These are phyloP conservation scores for Hyaloraphidium curvatum DNA, from an alignment of 192 early-diverging fungal genomes.

Conservation along the genomic window DNA sequence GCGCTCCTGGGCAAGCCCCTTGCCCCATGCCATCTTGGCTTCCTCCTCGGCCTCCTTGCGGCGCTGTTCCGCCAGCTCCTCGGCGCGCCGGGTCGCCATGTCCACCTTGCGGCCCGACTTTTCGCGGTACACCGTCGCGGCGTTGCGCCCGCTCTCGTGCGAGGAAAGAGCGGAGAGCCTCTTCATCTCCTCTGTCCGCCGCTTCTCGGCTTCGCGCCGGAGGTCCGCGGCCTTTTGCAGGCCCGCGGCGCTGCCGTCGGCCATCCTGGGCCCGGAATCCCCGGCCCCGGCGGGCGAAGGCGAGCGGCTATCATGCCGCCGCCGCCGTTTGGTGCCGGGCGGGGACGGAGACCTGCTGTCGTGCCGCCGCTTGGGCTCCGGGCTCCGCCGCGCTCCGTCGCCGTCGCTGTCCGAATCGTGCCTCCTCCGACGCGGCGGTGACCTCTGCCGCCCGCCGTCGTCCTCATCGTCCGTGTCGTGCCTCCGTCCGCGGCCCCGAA, in stretches of 20 bases:
- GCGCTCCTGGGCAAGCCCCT: slow-evolving; percentile 37
- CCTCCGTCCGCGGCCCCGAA: not conserved
- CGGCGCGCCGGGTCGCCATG: slow-evolving; percentile 20
- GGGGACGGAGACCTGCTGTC: not conserved
- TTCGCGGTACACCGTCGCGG: slow-evolving; percentile 44
- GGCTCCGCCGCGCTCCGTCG: not conserved
- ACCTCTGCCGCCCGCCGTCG: not conserved
- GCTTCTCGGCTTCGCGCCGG: not conserved
- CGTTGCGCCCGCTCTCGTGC: slow-evolving; percentile 11
- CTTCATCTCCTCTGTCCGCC: not conserved
- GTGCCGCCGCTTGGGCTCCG: not conserved
- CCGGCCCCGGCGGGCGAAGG: not conserved
- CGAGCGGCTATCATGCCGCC: not conserved
- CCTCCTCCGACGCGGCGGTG: not conserved
- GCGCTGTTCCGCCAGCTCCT: slow-evolving; percentile 14
- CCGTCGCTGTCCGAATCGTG: slow-evolving; percentile 4
- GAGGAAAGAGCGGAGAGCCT: not conserved
- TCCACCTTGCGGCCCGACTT: slow-evolving; percentile 34
- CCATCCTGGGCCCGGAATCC: not conserved
- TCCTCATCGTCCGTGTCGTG: not conserved
- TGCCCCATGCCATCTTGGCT: slow-evolving; percentile 32
- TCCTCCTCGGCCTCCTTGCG: slow-evolving; percentile 17
- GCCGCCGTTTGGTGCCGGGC: not conserved
- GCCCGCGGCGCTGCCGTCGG: not conserved
- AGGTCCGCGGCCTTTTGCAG: not conserved